Evolutionary conservation across 768 basidiomycete species (phyloP), one percentile per base, ranked within the genome.

Genomic region (Lyophyllum shimeji): DNA sequence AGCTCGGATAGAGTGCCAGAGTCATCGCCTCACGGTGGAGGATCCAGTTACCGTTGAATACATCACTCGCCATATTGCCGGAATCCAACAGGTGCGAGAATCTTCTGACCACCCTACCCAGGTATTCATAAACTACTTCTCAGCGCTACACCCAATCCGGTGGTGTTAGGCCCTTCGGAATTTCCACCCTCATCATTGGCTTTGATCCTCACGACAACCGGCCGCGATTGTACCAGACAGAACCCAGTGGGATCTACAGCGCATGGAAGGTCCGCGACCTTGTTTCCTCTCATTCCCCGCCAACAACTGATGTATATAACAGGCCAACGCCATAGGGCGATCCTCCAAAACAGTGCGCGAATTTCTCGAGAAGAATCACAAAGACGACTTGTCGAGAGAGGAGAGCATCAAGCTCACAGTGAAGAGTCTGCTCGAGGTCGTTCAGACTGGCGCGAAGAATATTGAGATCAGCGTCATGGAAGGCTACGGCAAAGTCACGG

Each of bases 391-490:
- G 76, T 78, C 83, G 7, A 80, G 92, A 57, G 94, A 94, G 48
- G 94, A 97, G 57, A 87, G 89, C 50, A 90, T 99, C 71, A 97
- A 97, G 71, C 76, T 99, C 46, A 94, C 97, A 0, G 84, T 99
- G 59, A 98, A 98, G 78, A 90, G 89, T 68, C 76, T 99, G 64
- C 78, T 99, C 21, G 97, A 99, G 71, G 95, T 99, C 34, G 97
- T 99, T 7, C 97, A 98, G 75, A 98, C 97, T 1, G 97, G 97
- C n/a, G 97, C 97, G 4, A 98, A 98, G 79, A 99, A 99, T 72
- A 98, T 99, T 60, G 97, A 99, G 71, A 93, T 99, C 64, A 95
- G 90, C 59, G 92, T 98, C 44, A 95, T 98, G 93, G 95, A 97
- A 67, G 83, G 87, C 58, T 98, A 93, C 69, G 92, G 93, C 57